Evolutionary conservation across 2,329 filamentous ascomycete genomes (phyloP).

Genomic region (Trichoderma arundinaceum): DNA sequence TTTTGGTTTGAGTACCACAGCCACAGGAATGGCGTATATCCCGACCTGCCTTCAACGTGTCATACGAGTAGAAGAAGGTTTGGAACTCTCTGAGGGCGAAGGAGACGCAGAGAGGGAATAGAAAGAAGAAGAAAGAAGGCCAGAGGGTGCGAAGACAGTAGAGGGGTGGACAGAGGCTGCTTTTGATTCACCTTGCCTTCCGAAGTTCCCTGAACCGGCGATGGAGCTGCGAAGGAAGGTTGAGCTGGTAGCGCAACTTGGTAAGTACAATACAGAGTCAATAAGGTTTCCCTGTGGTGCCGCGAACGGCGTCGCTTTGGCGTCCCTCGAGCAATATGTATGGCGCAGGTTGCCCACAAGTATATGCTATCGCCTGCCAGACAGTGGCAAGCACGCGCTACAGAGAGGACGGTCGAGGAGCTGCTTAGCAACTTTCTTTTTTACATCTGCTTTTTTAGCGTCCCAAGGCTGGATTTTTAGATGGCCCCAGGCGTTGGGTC

Average conservation of each 20-base stretch:
- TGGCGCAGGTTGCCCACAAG: conserved; percentile 19
- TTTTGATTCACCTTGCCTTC: conserved; percentile 5
- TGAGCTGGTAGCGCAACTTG: conserved; percentile 2
- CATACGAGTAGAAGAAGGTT: too few species aligned
- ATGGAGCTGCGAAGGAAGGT: background rate
- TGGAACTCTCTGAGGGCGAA: too few species aligned
- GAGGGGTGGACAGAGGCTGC: background rate
- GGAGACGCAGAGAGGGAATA: too few species aligned
- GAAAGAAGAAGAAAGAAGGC: too few species aligned
- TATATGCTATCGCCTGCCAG: conserved; percentile 17
- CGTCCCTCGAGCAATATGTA: conserved; percentile 23
- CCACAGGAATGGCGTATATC: too few species aligned
- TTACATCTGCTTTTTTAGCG: conserved; percentile 27
- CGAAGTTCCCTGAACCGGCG: conserved; percentile 10
- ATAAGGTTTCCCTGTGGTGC: conserved; percentile 31
- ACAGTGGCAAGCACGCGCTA: conserved; percentile 2
- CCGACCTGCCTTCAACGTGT: too few species aligned
- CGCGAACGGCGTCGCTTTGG: conserved; percentile 29
- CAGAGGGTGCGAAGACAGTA: background rate
- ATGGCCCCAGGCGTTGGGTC: conserved; percentile 26
- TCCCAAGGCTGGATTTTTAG: conserved; percentile 31
- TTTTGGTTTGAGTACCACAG: too few species aligned
- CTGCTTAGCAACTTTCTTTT: conserved; percentile 17
- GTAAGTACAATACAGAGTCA: conserved; percentile 23
- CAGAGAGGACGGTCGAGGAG: conserved; percentile 7